These are phyloP conservation scores for Verruconis gallopava DNA, from an alignment of 2,329 filamentous ascomycete species.

Conservation along the genomic window DNA sequence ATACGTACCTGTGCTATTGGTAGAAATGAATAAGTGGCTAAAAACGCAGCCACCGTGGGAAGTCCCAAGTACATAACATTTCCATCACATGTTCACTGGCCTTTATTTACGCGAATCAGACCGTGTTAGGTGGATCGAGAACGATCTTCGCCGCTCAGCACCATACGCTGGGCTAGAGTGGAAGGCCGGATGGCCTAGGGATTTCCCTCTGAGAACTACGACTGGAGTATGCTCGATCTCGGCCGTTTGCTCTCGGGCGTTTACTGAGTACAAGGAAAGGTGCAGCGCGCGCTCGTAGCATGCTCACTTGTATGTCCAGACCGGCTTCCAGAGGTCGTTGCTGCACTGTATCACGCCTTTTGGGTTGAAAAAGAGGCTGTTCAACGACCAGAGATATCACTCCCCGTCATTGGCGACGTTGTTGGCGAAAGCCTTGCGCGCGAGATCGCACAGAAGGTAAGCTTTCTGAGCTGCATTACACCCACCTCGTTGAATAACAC, in stretches of 20 bases:
- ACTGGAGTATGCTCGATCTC: too few relatives aligned
- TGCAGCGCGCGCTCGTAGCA: not conserved
- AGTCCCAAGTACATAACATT: conserved; percentile 45
- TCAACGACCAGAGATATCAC: not conserved
- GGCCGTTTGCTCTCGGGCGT: too few relatives aligned
- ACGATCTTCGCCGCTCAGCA: not conserved
- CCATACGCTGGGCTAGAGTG: not conserved
- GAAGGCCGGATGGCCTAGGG: not conserved
- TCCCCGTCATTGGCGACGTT: not conserved
- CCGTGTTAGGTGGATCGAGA: not conserved
- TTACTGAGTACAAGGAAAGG: too few relatives aligned
- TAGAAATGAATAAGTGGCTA: conserved; percentile 44
- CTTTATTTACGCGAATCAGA: too few relatives aligned
- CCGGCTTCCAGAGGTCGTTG: not conserved
- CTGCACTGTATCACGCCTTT: conserved; percentile 34
- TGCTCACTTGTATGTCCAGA: not conserved
- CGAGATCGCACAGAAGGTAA: not conserved
- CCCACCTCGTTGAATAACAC: not conserved
- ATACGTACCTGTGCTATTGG: conserved; percentile 47
- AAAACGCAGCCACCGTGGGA: conserved; percentile 41
- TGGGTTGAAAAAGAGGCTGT: conserved; percentile 34
- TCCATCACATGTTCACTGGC: too few relatives aligned
- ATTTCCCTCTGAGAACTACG: not conserved
- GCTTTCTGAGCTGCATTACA: not conserved
- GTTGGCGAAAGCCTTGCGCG: not conserved